These are phyloP conservation scores for Euphorbia pulcherrima DNA, from an alignment of 345 rosid genomes.

Conservation along the genomic window DNA sequence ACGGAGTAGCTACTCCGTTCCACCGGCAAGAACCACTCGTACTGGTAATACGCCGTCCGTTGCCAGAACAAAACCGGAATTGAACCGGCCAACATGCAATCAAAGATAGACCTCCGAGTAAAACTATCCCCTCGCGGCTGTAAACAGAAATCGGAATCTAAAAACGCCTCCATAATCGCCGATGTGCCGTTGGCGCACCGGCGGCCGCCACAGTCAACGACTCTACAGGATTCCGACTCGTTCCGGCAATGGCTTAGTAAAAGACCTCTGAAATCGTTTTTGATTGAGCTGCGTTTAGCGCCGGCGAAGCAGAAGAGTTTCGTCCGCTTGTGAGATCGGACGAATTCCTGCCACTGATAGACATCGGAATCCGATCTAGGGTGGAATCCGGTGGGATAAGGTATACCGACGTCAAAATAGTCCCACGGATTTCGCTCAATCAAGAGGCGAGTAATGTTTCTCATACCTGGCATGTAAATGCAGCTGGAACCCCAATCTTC, in stretches of 20 bases:
- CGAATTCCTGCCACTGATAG: conserved; percentile 70
- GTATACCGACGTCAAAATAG: conserved; percentile 85
- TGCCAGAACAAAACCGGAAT: conserved; percentile 95
- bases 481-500: conserved; percentile 94
- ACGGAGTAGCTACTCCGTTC: conserved; percentile 72
- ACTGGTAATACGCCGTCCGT: conserved; percentile 79
- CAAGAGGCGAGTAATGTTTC: conserved; percentile 86
- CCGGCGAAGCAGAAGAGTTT: conserved; percentile 91
- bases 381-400: conserved; percentile 99
- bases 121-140: conserved; percentile 97
- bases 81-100: conserved; percentile 93
- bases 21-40: conserved; percentile 85
- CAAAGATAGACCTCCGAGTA: conserved; percentile 86
- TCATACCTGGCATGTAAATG: conserved; percentile 67
- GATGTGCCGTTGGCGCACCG: conserved; percentile 76
- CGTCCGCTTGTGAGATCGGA: conserved; percentile 47
- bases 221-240: conserved; percentile 47
- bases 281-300: conserved; percentile 54
- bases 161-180: conserved; percentile 63
- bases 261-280: conserved; percentile 71
- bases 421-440: conserved; percentile 99
- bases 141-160: conserved; percentile 75
- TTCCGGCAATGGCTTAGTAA: conserved; percentile 59
- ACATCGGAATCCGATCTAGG: conserved; percentile 71
- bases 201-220: conserved; percentile 54